A percentile compares a stretch with the other conserved stretches of the same genome.
phyloP scores from a whole-genome alignment of 176 grass and related monocot species.

The Melocanna baccifera region DNA sequence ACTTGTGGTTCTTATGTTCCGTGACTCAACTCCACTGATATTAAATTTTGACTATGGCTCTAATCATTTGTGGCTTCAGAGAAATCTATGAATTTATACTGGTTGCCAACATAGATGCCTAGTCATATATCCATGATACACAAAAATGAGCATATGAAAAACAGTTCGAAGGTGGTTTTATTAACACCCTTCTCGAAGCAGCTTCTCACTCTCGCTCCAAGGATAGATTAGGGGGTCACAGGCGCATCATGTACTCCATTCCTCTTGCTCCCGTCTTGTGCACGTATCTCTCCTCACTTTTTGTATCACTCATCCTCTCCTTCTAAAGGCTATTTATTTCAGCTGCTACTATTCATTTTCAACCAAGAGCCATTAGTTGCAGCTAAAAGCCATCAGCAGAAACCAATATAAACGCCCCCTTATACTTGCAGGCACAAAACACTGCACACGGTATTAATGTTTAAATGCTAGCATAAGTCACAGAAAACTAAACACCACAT shows the following conservation, averaged over 20 bases:
- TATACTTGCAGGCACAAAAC: neutral
- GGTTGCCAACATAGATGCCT: neutral
- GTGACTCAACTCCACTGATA: neutral
- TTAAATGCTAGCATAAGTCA: neutral
- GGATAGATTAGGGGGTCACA: no score
- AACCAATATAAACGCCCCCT: no score
- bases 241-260: no score
- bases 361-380: no score
- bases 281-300: no score
- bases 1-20: neutral
- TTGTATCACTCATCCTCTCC: no score
- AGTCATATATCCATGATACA: conserved; percentile 21
- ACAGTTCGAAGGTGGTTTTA: neutral
- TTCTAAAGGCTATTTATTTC: no score
- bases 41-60: neutral
- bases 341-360: no score
- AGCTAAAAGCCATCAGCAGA: no score
- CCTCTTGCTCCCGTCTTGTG: no score
- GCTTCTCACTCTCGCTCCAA: no score
- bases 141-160: neutral
- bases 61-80: neutral
- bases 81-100: conserved; percentile 2
- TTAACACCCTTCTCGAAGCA: neutral
- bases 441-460: neutral
- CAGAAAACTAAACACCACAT: neutral